A percentile compares a stretch with the other conserved stretches of the same genome.
phyloP scores from a whole-genome alignment of 257 asterid species.

The Plantago major region DNA sequence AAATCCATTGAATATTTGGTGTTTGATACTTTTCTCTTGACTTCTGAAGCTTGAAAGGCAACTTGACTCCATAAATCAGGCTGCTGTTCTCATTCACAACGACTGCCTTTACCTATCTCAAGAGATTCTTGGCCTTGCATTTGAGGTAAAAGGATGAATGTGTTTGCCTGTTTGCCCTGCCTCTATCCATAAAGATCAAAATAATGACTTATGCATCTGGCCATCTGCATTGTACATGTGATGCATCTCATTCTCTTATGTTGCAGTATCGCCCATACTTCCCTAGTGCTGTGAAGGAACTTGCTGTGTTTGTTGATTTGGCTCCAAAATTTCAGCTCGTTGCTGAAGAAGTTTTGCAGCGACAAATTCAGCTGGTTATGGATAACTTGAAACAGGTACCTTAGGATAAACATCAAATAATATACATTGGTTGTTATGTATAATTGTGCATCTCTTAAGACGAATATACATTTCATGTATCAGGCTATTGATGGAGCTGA shows the following conservation, averaged over 20 bases:
- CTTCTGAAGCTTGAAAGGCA: slow-evolving; percentile 77
- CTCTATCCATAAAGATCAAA: too few species aligned
- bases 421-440: not conserved
- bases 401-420: slow-evolving; percentile 4
- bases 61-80: slow-evolving; percentile 88
- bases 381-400: slow-evolving; percentile 71
- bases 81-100: slow-evolving; percentile 86
- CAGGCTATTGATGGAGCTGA: slow-evolving; percentile 93
- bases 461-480: slow-evolving; percentile 20
- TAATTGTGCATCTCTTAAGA: slow-evolving; percentile 7
- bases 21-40: slow-evolving; percentile 25
- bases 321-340: slow-evolving; percentile 82
- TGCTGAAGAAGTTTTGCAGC: slow-evolving; percentile 78
- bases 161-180: not conserved
- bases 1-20: slow-evolving; percentile 10
- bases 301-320: slow-evolving; percentile 81
- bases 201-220: not conserved
- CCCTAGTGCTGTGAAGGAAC: slow-evolving; percentile 70
- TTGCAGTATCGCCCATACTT: slow-evolving; percentile 89
- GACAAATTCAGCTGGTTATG: slow-evolving; percentile 70
- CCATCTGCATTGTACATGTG: slow-evolving; percentile 2
- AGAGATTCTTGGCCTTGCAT: slow-evolving; percentile 96
- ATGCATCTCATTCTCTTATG: slow-evolving; percentile 21
- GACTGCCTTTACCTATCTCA: slow-evolving; percentile 90
- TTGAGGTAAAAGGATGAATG: slow-evolving; percentile 52